phyloP scores from a whole-genome alignment of 2,329 filamentous ascomycete species.

The Byssochlamys sp. region DNA sequence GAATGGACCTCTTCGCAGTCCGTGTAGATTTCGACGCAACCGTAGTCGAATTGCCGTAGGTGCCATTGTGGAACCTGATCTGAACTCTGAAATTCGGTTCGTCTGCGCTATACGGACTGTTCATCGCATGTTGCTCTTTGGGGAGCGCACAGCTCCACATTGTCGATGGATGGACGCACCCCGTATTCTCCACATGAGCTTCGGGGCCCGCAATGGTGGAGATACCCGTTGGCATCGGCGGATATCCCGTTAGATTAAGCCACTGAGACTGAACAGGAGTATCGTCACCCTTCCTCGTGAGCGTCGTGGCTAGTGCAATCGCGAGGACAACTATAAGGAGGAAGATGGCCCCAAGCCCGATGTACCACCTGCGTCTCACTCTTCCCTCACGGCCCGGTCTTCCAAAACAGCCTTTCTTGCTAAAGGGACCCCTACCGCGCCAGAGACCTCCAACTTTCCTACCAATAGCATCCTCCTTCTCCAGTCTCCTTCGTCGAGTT shows the following conservation, averaged over 20 bases:
- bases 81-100: conserved; percentile 73
- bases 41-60: conserved; percentile 53
- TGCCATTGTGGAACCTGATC: conserved; percentile 54
- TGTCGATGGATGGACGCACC: conserved; percentile 62
- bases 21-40: conserved; percentile 30
- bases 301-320: conserved; percentile 48
- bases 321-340: conserved; percentile 49
- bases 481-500: conserved; percentile 47
- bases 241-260: conserved; percentile 78
- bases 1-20: conserved; percentile 11
- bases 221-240: conserved; percentile 75
- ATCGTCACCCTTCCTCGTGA: conserved; percentile 39
- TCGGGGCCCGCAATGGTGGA: conserved; percentile 68
- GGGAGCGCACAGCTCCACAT: conserved; percentile 82
- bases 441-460: conserved; percentile 52
- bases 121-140: conserved; percentile 60
- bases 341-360: conserved; percentile 43
- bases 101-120: conserved; percentile 53
- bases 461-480: conserved; percentile 57
- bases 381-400: conserved; percentile 54
- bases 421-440: conserved; percentile 56
- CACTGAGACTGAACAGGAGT: conserved; percentile 49
- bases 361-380: conserved; percentile 52
- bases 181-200: conserved; percentile 52
- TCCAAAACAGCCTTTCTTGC: conserved; percentile 56